These are phyloP conservation scores for Auricularia sp. DNA, from an alignment of 768 basidiomycete species.

Conservation along the genomic window DNA sequence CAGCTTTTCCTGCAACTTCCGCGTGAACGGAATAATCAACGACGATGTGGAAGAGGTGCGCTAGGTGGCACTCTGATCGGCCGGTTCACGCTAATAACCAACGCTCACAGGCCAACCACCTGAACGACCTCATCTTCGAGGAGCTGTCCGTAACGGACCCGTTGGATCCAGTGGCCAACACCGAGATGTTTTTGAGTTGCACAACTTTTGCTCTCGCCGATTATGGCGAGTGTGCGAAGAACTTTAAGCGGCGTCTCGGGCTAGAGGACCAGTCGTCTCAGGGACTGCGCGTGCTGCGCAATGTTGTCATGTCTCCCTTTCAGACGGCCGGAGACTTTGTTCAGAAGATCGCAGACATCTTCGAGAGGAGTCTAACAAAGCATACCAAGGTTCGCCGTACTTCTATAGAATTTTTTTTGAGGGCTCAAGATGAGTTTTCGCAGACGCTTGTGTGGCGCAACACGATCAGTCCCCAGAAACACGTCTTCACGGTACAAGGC, in stretches of 20 bases:
- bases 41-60: conserved; percentile 24
- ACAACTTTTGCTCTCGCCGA: conserved; percentile 23
- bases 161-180: conserved; percentile 15
- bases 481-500: conserved; percentile 31
- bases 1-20: conserved; percentile 36
- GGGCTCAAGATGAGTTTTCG: neutral
- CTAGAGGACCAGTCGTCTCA: conserved; percentile 15
- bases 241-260: conserved; percentile 30
- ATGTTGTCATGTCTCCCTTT: conserved; percentile 36
- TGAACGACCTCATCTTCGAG: conserved; percentile 32
- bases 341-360: conserved; percentile 21
- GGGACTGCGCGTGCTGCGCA: conserved; percentile 28
- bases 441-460: conserved; percentile 19
- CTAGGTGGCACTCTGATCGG: too few relatives aligned
- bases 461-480: conserved; percentile 20
- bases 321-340: conserved; percentile 8
- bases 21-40: conserved; percentile 24
- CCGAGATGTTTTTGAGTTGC: conserved; percentile 22
- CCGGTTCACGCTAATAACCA: too few relatives aligned
- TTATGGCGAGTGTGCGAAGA: conserved; percentile 26
- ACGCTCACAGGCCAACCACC: conserved; percentile 23
- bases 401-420: neutral
- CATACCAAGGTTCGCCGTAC: conserved; percentile 15
- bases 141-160: conserved; percentile 26
- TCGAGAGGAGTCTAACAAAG: conserved; percentile 24